Evolutionary conservation across 2,329 filamentous ascomycete species (phyloP).

Genomic region (Colletotrichum brevisporum): DNA sequence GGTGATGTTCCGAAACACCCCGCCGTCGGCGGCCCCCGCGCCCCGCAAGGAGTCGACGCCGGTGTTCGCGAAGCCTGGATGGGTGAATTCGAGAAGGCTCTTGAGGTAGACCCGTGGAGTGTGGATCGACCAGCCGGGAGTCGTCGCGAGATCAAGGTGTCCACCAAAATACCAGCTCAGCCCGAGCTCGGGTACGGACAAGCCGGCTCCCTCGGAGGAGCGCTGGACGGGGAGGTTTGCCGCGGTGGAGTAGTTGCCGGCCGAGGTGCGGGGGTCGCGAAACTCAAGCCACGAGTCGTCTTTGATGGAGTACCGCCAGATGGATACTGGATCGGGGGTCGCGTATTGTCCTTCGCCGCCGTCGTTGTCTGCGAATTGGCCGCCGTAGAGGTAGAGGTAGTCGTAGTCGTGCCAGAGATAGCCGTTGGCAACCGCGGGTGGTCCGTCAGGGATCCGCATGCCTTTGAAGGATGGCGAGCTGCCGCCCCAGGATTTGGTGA

Average conservation of each 20-base stretch:
- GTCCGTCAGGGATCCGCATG: constrained; percentile 75
- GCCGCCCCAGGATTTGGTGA: constrained; percentile 80
- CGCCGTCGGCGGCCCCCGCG: constrained; percentile 70
- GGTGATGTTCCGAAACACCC: constrained; percentile 81
- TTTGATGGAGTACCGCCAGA: constrained; percentile 79
- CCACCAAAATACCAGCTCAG: constrained; percentile 86
- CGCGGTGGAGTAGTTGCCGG: constrained; percentile 72
- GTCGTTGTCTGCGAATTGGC: constrained; percentile 75
- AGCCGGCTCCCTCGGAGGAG: constrained; percentile 80
- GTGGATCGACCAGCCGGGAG: constrained; percentile 76
- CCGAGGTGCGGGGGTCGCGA: constrained; percentile 71
- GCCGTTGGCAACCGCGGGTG: constrained; percentile 80
- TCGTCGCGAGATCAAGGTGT: constrained; percentile 75
- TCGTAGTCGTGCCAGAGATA: constrained; percentile 82
- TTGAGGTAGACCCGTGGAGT: constrained; percentile 77
- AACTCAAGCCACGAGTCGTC: constrained; percentile 75
- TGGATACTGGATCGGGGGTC: constrained; percentile 70
- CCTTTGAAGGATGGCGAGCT: constrained; percentile 73
- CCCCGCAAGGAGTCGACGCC: constrained; percentile 70
- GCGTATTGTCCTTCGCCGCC: constrained; percentile 56
- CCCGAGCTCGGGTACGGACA: constrained; percentile 78
- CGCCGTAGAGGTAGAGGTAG: constrained; percentile 81
- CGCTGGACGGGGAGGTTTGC: constrained; percentile 73
- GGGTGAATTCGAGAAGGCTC: constrained; percentile 82
- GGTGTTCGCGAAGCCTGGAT: constrained; percentile 77